Evolutionary conservation across 1,139 yeast genomes (phyloP), one percentile per base, ranked within the genome.

Genomic region (Pichia inconspicua): DNA sequence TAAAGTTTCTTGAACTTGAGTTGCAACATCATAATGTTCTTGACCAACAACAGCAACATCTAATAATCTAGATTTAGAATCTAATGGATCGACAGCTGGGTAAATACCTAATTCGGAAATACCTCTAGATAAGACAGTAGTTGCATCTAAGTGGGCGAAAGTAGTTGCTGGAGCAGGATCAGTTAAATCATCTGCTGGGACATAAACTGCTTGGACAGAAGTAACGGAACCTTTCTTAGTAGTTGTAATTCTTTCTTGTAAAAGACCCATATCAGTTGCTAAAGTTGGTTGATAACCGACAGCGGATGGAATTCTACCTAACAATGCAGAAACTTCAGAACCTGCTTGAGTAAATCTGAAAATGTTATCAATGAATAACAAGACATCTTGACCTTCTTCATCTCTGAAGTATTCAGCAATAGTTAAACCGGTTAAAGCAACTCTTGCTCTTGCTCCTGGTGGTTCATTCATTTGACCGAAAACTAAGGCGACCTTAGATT

Each of bases 381-480:
- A 82, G 76, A 92, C 98, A 85, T 92, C 98, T 80, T 92, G 97
- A 75, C 98, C 98, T 79, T 92, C 98, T 77, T 87, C 98, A 75
- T 92, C 98, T 88, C 98, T 94, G 94, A 92, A 92, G 81, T 92
- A 92, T 80, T 92, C 98, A 67, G 98, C 98, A 74, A 92, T 89
- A 75, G 98, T 92, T 75, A 92, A 84, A 84, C 98, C 98, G 65
- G 98, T 92, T 73, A 92, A 80, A 68, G 98, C 98, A 73, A 92
- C 98, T 84, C 98, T 94, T 68, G 98, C 97, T 84, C 98, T 90
- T 68, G 98, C 98, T 78, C 98, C 98, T 66, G 98, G 98, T 70
- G 98, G 98, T 82, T 92, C 98, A 82, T 92, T 92, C 98, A 92
- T 92, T 81, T 92, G 98, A 74, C 98, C 98, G 81, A 92, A 92